These are phyloP conservation scores for Trichoderma reesei DNA, from an alignment of 495 filamentous ascomycete species.

Conservation along the genomic window DNA sequence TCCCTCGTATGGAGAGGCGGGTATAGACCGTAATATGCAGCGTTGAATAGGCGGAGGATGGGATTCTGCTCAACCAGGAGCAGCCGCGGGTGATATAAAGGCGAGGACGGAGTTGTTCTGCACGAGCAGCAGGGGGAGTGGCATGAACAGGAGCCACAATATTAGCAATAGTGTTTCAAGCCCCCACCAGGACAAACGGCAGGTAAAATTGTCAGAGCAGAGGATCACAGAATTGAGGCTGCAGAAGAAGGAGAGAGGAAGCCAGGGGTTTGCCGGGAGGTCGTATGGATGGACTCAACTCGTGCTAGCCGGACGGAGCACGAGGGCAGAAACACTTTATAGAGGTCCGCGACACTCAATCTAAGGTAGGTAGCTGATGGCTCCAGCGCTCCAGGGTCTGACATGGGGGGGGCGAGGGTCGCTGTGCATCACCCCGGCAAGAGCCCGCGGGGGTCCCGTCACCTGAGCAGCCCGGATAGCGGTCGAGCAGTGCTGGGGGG, in stretches of 20 bases:
- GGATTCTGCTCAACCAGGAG: not conserved
- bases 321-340: not conserved
- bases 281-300: not conserved
- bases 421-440: conserved; percentile 4
- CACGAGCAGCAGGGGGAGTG: not conserved
- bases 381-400: not conserved
- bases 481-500: not conserved
- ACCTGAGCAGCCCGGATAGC: not conserved
- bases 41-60: not conserved
- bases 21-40: not conserved
- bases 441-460: not conserved
- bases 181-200: not conserved
- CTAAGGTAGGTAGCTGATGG: not conserved
- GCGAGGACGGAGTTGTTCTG: not conserved
- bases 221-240: not conserved
- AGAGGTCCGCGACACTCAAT: not conserved
- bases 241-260: not conserved
- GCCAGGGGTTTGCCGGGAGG: not conserved
- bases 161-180: not conserved
- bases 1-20: not conserved
- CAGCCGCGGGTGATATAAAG: not conserved
- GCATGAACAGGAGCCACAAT: not conserved
- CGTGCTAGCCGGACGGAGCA: not conserved
- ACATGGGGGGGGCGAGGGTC: not conserved
- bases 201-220: not conserved